Percentiles rank a stretch among this genome's conserved stretches.
Evolutionary conservation across 164 flowering plant genomes (phyloP).

Genomic region (grape (Vitis vinifera)): DNA sequence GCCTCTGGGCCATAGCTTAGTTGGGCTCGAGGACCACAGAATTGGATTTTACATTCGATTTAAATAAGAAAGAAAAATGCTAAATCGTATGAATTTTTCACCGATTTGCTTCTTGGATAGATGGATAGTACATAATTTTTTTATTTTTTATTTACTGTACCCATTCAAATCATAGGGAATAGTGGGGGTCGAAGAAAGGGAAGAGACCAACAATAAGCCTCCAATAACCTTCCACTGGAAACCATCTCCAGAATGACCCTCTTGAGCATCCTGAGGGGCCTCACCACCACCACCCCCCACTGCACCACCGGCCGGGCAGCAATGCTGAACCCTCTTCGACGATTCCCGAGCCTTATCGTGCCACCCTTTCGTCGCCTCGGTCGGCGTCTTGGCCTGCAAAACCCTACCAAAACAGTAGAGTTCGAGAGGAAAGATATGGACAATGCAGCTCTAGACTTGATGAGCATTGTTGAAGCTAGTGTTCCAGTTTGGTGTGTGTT

Average conservation of each 20-base stretch:
- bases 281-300: constrained; percentile 32
- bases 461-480: too few relatives aligned
- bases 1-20: too few relatives aligned
- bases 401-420: constrained; percentile 31
- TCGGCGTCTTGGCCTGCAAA: constrained; percentile 30
- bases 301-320: constrained; percentile 37
- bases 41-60: too few relatives aligned
- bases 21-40: too few relatives aligned
- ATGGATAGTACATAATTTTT: too few relatives aligned
- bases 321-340: constrained; percentile 37
- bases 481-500: too few relatives aligned
- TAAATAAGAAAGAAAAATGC: too few relatives aligned
- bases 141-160: too few relatives aligned
- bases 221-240: constrained; percentile 27
- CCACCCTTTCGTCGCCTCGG: constrained; percentile 28
- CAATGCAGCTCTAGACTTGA: constrained; percentile 1
- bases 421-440: constrained; percentile 26
- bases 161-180: constrained; percentile 29
- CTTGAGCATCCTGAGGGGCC: constrained; percentile 35
- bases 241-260: constrained; percentile 32
- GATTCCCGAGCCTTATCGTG: constrained; percentile 48
- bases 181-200: constrained; percentile 41
- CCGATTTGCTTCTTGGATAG: too few relatives aligned
- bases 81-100: too few relatives aligned
- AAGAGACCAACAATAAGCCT: constrained; percentile 32